phyloP scores from a whole-genome alignment of 1,284 basidiomycete genomes.

The Xerocomus minutiporus region DNA sequence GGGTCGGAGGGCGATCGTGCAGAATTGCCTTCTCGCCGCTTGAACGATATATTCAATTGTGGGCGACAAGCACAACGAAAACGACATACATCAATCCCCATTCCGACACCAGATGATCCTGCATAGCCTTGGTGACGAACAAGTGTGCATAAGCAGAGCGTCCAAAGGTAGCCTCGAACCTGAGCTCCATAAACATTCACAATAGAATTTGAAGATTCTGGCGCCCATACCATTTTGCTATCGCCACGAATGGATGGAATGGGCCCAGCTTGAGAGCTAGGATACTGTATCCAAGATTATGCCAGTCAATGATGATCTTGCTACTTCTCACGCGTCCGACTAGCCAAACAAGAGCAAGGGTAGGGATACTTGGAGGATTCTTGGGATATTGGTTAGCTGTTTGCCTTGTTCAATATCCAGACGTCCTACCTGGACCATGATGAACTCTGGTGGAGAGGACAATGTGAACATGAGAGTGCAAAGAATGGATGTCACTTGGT shows the following conservation, averaged over 20 bases:
- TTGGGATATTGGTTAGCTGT: slow-evolving; percentile 34
- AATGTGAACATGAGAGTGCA: slow-evolving; percentile 59
- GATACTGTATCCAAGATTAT: slow-evolving; percentile 95
- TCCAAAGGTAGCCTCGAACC: slow-evolving; percentile 82
- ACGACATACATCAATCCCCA: slow-evolving; percentile 74
- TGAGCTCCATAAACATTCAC: slow-evolving; percentile 31
- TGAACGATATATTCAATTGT: slow-evolving; percentile 13
- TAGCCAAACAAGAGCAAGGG: slow-evolving; percentile 81
- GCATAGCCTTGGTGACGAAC: slow-evolving; percentile 92
- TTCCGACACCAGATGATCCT: slow-evolving; percentile 59
- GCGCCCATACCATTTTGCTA: slow-evolving; percentile 65
- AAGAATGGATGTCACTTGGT: slow-evolving; percentile 66
- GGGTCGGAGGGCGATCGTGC: slow-evolving; percentile 82
- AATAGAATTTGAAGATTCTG: neutral
- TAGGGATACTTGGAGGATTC: slow-evolving; percentile 97
- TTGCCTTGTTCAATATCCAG: neutral
- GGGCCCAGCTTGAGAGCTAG: slow-evolving; percentile 77
- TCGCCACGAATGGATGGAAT: slow-evolving; percentile 62
- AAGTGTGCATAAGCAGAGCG: slow-evolving; percentile 81
- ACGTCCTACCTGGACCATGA: slow-evolving; percentile 79
- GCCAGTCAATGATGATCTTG: slow-evolving; percentile 97
- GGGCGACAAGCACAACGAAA: slow-evolving; percentile 1
- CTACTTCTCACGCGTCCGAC: slow-evolving; percentile 65
- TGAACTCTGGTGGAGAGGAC: slow-evolving; percentile 72
- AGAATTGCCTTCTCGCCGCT: slow-evolving; percentile 79